Conservation (phyloP, 495 filamentous ascomycete genomes). For the Hyaloscypha finlandica region DNA sequence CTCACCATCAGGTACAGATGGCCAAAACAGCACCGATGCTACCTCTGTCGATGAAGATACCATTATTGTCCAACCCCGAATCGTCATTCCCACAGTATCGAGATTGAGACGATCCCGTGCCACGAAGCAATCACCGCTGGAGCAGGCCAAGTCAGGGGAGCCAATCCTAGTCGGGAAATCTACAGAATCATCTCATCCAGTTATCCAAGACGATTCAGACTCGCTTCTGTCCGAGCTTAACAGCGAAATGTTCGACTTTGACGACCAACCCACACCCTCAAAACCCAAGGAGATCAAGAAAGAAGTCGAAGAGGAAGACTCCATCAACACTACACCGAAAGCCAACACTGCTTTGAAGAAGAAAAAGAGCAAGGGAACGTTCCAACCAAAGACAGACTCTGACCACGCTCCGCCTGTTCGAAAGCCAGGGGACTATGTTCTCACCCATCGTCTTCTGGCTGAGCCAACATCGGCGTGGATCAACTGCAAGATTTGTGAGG, state of each 20-base stretch:
- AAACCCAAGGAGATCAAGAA: background rate
- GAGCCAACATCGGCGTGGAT: conserved; percentile 81
- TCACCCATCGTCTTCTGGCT: conserved; percentile 69
- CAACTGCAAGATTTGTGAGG: conserved; percentile 77
- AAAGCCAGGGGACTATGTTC: conserved; percentile 75
- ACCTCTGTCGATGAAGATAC: conserved; percentile 34
- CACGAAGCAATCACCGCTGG: conserved; percentile 4
- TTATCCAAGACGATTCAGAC: conserved; percentile 14
- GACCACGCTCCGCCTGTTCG: conserved; percentile 44
- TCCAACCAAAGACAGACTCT: conserved; percentile 20
- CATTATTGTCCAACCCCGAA: conserved; percentile 22
- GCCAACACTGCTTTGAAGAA: background rate
- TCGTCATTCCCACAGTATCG: conserved; percentile 9
- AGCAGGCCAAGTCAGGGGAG: conserved; percentile 17
- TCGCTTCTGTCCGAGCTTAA: conserved; percentile 23
- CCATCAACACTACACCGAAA: background rate
- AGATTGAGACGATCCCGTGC: conserved; percentile 13
- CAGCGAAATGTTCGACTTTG: conserved; percentile 18
- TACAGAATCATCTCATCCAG: conserved; percentile 24
- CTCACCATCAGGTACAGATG: conserved; percentile 20
- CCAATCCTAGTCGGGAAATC: conserved; percentile 22
- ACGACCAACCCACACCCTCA: background rate
- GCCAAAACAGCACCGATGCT: conserved; percentile 27
- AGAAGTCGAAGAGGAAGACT: conserved; percentile 1
- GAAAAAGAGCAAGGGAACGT: conserved; percentile 18